Percentiles rank a stretch among this genome's conserved stretches.
These are phyloP conservation scores for Isatis lusitanica DNA, from an alignment of 441 rosid genomes.

Conservation along the genomic window DNA sequence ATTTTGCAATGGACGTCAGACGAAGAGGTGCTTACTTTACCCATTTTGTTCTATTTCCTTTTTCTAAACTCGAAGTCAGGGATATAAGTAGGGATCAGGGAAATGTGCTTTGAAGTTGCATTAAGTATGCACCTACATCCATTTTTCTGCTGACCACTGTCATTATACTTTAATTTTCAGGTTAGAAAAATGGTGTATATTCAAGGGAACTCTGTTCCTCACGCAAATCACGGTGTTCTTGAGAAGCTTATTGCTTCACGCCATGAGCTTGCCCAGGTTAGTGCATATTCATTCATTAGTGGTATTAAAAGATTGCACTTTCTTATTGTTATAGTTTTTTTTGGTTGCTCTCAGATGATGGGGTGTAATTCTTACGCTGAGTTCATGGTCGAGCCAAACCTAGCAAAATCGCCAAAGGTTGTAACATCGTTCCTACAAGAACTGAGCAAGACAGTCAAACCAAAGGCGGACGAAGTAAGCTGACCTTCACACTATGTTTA, in stretches of 20 bases:
- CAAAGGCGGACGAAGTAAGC: constrained; percentile 81
- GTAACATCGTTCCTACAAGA: constrained; percentile 77
- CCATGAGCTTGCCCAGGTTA: constrained; percentile 91
- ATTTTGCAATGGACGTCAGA: constrained; percentile 76
- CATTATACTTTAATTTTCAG: constrained; percentile 43
- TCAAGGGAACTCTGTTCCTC: constrained; percentile 81
- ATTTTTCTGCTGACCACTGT: constrained; percentile 20
- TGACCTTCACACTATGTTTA: constrained; percentile 2
- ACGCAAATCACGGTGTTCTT: constrained; percentile 75
- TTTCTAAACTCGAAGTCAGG: background rate
- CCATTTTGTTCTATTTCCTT: background rate
- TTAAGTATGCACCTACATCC: background rate
- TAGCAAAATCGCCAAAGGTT: constrained; percentile 89
- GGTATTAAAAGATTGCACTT: background rate
- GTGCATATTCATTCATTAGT: background rate
- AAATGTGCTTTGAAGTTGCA: background rate
- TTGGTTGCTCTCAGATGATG: constrained; percentile 54
- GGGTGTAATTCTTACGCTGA: constrained; percentile 80
- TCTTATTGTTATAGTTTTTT: background rate
- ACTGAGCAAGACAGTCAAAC: constrained; percentile 73
- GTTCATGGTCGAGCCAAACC: constrained; percentile 64
- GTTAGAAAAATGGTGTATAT: constrained; percentile 77
- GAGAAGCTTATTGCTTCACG: constrained; percentile 77
- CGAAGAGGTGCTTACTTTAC: constrained; percentile 62
- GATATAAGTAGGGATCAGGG: background rate